Evolutionary conservation across 441 rosid genomes (phyloP).

Genomic region (Geranium incanum): DNA sequence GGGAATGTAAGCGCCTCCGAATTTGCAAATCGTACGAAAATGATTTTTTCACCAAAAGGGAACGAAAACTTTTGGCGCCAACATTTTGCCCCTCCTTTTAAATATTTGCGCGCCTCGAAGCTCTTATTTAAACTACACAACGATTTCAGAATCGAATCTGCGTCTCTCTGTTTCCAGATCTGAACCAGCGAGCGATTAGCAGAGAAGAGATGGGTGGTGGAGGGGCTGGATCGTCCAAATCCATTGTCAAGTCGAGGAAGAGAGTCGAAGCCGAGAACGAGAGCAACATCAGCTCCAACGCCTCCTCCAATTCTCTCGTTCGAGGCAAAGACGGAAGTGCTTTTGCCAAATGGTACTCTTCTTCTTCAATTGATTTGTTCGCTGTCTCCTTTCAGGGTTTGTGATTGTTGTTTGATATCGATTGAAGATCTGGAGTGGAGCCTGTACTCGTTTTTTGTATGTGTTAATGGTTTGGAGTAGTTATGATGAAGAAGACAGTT

Average conservation of each 20-base stretch:
- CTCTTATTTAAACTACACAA: neutral
- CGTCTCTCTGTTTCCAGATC: neutral
- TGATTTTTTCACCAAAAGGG: neutral
- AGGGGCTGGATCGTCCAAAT: slow-evolving; percentile 32
- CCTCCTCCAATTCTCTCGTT: no score
- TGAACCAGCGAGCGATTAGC: neutral
- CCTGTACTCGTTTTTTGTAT: neutral
- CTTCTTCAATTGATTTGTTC: neutral
- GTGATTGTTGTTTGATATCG: neutral
- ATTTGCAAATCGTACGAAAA: neutral
- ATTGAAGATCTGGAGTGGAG: no score
- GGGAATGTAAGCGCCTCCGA: neutral
- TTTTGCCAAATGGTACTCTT: slow-evolving; percentile 56
- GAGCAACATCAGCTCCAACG: slow-evolving; percentile 15
- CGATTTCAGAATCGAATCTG: neutral
- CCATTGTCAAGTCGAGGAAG: slow-evolving; percentile 57
- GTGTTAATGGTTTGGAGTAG: no score
- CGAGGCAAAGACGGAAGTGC: slow-evolving; percentile 80
- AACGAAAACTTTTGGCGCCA: neutral
- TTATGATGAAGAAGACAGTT: no score
- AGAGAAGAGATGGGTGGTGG: neutral
- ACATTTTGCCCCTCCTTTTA: neutral
- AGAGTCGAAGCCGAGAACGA: slow-evolving; percentile 60
- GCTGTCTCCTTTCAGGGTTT: neutral
- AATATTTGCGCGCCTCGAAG: neutral